Conservation (phyloP, 169 alveolate genomes). For the Hepatocystis sp. region DNA sequence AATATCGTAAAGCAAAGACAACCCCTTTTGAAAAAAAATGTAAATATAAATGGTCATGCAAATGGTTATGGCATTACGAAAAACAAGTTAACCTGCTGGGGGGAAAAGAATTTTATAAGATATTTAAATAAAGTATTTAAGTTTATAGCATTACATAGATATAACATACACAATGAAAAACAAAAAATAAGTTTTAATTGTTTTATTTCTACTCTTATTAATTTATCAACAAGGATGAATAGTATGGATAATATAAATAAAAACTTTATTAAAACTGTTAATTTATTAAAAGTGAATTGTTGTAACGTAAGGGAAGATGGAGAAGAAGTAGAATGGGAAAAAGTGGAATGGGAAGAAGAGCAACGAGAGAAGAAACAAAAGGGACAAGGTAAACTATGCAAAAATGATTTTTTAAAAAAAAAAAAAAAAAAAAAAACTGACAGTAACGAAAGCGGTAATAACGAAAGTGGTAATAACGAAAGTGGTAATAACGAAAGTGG, state of each 20-base stretch:
- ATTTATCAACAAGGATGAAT: conserved; percentile 10
- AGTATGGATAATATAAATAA: background rate
- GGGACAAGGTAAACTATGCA: background rate
- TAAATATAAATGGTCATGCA: no score
- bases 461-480: conserved; percentile 8
- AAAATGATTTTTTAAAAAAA: background rate
- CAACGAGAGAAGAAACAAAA: background rate
- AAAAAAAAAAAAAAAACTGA: background rate
- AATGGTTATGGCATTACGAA: no score
- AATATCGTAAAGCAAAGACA: no score
- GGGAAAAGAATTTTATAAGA: background rate
- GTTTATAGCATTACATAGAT: conserved; percentile 5
- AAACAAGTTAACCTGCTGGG: no score
- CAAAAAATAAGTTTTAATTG: conserved; percentile 47
- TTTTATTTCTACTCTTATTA: conserved; percentile 30
- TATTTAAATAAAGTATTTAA: conserved; percentile 15
- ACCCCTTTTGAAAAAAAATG: no score
- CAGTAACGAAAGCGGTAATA: background rate
- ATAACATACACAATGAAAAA: conserved; percentile 51
- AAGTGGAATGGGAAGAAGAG: no score
- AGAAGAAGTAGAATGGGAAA: no score
- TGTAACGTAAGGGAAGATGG: no score
- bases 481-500: no score
- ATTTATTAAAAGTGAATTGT: conserved; percentile 9
- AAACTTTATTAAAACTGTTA: background rate